Percentiles rank a stretch among this genome's conserved stretches.
Evolutionary conservation across 441 rosid species (phyloP).

Genomic region (Iberis amara): DNA sequence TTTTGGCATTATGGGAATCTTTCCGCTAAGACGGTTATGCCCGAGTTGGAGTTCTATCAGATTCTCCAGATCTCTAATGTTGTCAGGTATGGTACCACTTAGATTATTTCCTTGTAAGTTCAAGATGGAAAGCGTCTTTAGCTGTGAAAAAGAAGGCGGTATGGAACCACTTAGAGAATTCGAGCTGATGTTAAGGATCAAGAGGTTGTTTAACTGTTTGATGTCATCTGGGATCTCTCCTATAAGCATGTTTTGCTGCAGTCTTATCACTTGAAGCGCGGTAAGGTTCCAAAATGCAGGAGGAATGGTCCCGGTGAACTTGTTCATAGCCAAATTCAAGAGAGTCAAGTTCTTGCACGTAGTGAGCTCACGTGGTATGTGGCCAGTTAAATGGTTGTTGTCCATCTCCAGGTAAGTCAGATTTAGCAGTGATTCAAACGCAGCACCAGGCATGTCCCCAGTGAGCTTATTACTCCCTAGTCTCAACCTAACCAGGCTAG

Average conservation of each 20-base stretch:
- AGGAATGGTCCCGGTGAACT: conserved; percentile 43
- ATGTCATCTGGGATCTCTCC: conserved; percentile 51
- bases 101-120: conserved; percentile 53
- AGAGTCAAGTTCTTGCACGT: conserved; percentile 32
- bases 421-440: conserved; percentile 18
- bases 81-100: conserved; percentile 49
- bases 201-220: conserved; percentile 31
- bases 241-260: conserved; percentile 41
- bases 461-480: conserved; percentile 51
- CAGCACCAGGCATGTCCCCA: conserved; percentile 35
- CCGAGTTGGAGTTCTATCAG: conserved; percentile 70
- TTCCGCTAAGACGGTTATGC: conserved; percentile 47
- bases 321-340: conserved; percentile 54
- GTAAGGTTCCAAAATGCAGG: conserved; percentile 36
- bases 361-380: conserved; percentile 34
- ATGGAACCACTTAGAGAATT: conserved; percentile 51
- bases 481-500: conserved; percentile 50
- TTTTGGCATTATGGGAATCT: conserved; percentile 48
- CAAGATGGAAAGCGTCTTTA: conserved; percentile 35
- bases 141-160: conserved; percentile 47
- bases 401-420: conserved; percentile 69
- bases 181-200: conserved; percentile 45
- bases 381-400: conserved; percentile 44
- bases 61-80: conserved; percentile 27
- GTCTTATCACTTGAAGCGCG: conserved; percentile 53